Conservation (phyloP, 768 basidiomycete species). For the Boletales sp. region DNA sequence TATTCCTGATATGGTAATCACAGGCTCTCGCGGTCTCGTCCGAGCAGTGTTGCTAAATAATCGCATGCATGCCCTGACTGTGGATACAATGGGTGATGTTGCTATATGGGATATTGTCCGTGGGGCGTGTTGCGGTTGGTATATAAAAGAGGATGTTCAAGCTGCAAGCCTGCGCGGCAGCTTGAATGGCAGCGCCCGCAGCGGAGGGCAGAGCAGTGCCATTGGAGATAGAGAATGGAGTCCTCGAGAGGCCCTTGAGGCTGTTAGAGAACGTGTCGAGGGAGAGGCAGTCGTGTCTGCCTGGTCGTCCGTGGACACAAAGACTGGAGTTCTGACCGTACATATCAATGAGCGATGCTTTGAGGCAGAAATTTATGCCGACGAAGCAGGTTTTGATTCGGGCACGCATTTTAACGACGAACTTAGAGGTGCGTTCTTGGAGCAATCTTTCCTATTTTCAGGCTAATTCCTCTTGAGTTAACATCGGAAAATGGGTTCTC, state of each 20-base stretch:
- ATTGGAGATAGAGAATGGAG: slow-evolving; percentile 50
- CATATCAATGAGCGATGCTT: slow-evolving; percentile 88
- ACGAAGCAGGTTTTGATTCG: slow-evolving; percentile 73
- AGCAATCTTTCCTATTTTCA: not conserved
- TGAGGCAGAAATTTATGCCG: slow-evolving; percentile 93
- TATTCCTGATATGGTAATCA: slow-evolving; percentile 66
- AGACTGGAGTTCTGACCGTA: slow-evolving; percentile 82
- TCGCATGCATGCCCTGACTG: slow-evolving; percentile 83
- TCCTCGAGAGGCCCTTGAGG: slow-evolving; percentile 81
- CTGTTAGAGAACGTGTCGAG: slow-evolving; percentile 88
- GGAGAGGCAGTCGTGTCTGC: slow-evolving; percentile 83
- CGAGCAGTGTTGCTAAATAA: slow-evolving; percentile 83
- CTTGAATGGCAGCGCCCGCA: slow-evolving; percentile 33
- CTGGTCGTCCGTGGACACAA: slow-evolving; percentile 90
- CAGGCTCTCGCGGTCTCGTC: slow-evolving; percentile 79
- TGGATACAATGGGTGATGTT: slow-evolving; percentile 85
- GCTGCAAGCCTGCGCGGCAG: slow-evolving; percentile 51
- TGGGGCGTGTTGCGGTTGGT: slow-evolving; percentile 71
- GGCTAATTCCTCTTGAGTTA: slow-evolving; percentile 51
- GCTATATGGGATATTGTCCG: slow-evolving; percentile 91
- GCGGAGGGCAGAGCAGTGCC: slow-evolving; percentile 31
- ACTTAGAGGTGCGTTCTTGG: slow-evolving; percentile 59
- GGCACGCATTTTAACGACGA: slow-evolving; percentile 72
- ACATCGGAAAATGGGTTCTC: slow-evolving; percentile 88
- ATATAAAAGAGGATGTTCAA: slow-evolving; percentile 61